A percentile compares a stretch with the other conserved stretches of the same genome.
These are phyloP conservation scores for Botryotinia calthae DNA, from an alignment of 2,329 filamentous ascomycete species.

Conservation along the genomic window DNA sequence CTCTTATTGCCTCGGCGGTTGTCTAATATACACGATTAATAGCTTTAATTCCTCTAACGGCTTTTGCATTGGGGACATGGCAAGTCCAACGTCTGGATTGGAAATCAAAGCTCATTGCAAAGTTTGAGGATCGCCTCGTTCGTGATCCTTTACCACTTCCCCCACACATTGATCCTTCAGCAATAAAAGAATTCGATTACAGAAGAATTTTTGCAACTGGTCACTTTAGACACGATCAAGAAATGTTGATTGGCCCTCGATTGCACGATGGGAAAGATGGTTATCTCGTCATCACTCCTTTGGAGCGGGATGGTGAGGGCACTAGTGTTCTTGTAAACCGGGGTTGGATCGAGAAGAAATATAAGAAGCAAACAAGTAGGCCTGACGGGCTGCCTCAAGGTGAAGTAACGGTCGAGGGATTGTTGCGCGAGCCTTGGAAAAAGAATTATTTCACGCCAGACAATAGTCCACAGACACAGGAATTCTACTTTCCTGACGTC, in stretches of 20 bases:
- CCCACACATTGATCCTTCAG: conserved; percentile 75
- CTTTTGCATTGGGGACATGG: conserved; percentile 89
- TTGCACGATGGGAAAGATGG: conserved; percentile 87
- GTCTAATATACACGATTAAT: conserved; percentile 13
- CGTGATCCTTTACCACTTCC: conserved; percentile 83
- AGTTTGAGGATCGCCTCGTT: conserved; percentile 86
- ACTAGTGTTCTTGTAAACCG: conserved; percentile 82
- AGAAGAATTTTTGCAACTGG: conserved; percentile 76
- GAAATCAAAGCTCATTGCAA: conserved; percentile 91
- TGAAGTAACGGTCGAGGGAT: conserved; percentile 75
- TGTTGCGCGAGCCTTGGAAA: conserved; percentile 88
- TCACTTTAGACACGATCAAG: conserved; percentile 76
- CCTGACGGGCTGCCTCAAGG: conserved; percentile 64
- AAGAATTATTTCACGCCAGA: conserved; percentile 97
- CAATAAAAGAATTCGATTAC: conserved; percentile 87
- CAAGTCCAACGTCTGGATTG: conserved; percentile 89
- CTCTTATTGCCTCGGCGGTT: neutral
- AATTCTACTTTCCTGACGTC: conserved; percentile 96
- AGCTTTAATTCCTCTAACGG: conserved; percentile 78
- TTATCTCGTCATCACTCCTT: conserved; percentile 85
- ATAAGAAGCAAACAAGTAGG: conserved; percentile 61
- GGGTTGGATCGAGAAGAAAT: conserved; percentile 85
- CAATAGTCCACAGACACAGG: conserved; percentile 76
- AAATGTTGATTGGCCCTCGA: conserved; percentile 93
- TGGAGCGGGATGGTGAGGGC: conserved; percentile 65